phyloP scores from a whole-genome alignment of 495 filamentous ascomycete genomes.

The Trichocladium antarcticum region DNA sequence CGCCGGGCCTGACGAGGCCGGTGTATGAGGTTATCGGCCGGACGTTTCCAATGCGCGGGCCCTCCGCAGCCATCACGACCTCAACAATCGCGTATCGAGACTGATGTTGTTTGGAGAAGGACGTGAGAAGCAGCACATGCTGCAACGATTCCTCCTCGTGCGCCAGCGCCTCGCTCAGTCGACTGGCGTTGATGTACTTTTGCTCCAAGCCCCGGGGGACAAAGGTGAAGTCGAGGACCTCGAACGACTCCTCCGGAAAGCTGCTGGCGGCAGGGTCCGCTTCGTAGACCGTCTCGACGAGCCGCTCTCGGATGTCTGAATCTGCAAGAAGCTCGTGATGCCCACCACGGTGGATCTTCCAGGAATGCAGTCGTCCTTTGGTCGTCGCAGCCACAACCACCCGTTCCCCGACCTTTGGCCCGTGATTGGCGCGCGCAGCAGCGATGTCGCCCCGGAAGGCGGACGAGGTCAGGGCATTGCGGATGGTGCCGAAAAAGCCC shows the following conservation, averaged over 20 bases:
- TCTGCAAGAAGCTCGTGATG: slow-evolving; percentile 46
- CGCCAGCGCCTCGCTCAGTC: slow-evolving; percentile 30
- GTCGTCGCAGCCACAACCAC: slow-evolving; percentile 67
- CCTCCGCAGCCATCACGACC: slow-evolving; percentile 30
- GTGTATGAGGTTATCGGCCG: slow-evolving; percentile 54
- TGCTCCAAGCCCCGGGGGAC: slow-evolving; percentile 33
- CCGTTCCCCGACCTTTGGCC: slow-evolving; percentile 67
- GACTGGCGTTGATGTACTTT: slow-evolving; percentile 33
- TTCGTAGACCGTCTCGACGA: slow-evolving; percentile 26
- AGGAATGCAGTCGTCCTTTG: slow-evolving; percentile 63
- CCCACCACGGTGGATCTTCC: slow-evolving; percentile 79
- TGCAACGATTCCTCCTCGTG: slow-evolving; percentile 35
- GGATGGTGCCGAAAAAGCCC: slow-evolving; percentile 68
- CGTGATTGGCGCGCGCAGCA: slow-evolving; percentile 58
- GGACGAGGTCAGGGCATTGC: slow-evolving; percentile 55
- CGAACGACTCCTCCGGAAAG: slow-evolving; percentile 31
- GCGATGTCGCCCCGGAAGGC: slow-evolving; percentile 62
- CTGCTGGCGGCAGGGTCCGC: slow-evolving; percentile 18
- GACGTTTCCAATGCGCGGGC: slow-evolving; percentile 39
- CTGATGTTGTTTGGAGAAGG: slow-evolving; percentile 24
- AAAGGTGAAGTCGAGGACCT: slow-evolving; percentile 40
- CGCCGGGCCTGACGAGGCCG: slow-evolving; percentile 29
- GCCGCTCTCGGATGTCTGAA: slow-evolving; percentile 27
- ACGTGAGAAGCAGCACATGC: slow-evolving; percentile 34
- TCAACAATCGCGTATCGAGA: slow-evolving; percentile 37